Conservation (phyloP, 2,329 filamentous ascomycete species). For the Trichoderma endophyticum region DNA sequence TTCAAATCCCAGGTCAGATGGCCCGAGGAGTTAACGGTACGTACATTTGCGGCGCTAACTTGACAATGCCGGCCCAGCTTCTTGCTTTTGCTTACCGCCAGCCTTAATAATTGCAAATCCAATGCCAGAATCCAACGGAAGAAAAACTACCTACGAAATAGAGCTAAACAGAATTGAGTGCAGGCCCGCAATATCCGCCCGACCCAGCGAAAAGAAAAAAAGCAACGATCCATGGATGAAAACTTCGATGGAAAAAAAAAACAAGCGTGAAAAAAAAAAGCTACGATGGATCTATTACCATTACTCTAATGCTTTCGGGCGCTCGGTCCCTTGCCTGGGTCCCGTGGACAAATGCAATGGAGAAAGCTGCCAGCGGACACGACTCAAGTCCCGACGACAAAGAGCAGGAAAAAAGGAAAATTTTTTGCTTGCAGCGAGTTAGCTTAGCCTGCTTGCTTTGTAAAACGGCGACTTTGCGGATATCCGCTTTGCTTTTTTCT, state of each 20-base stretch:
- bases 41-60: background rate
- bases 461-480: background rate
- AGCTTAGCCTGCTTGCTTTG: background rate
- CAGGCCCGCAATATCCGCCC: background rate
- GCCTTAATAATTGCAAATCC: background rate
- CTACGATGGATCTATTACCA: background rate
- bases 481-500: background rate
- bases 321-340: background rate
- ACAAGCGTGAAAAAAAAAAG: background rate
- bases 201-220: background rate
- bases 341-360: background rate
- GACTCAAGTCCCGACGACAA: background rate
- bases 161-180: background rate
- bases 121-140: background rate
- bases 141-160: background rate
- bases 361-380: background rate
- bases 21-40: background rate
- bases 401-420: background rate
- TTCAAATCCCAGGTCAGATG: slow-evolving; percentile 11
- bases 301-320: background rate
- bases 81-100: background rate
- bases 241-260: background rate
- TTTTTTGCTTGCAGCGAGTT: background rate
- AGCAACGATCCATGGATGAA: background rate
- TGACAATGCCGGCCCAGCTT: background rate